These are phyloP conservation scores for Citrullus mucosospermus DNA, from an alignment of 306 rosid species.

Conservation along the genomic window DNA sequence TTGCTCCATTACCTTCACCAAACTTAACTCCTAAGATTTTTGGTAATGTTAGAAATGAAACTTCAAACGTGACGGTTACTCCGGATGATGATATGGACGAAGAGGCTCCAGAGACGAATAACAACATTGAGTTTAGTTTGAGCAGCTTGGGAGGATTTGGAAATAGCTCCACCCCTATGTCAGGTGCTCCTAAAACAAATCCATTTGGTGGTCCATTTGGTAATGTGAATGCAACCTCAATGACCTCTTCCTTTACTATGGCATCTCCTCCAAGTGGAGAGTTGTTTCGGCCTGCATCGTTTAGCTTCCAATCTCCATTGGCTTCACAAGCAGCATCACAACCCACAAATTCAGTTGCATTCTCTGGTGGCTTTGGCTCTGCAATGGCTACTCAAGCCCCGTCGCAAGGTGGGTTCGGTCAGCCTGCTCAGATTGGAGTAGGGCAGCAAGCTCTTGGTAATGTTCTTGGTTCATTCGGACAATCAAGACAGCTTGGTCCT, in stretches of 20 bases:
- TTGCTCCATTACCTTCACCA: conserved; percentile 26
- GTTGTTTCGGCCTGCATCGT: conserved; percentile 80
- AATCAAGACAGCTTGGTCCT: conserved; percentile 76
- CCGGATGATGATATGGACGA: conserved; percentile 90
- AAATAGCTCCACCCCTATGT: conserved; percentile 31
- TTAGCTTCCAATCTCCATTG: conserved; percentile 44
- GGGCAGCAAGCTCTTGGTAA: conserved; percentile 90
- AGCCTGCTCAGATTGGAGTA: conserved; percentile 54
- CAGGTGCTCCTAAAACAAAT: conserved; percentile 42
- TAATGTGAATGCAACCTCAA: conserved; percentile 23
- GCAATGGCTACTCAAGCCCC: conserved; percentile 32
- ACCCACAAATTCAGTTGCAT: conserved; percentile 39
- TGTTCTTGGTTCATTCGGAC: conserved; percentile 85
- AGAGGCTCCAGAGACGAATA: conserved; percentile 70
- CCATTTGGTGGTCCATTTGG: conserved; percentile 72
- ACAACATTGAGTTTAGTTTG: conserved; percentile 33
- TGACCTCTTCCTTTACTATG: conserved; percentile 28
- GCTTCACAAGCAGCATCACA: conserved; percentile 31
- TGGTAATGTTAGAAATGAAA: conserved; percentile 25
- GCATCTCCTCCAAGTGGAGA: conserved; percentile 58
- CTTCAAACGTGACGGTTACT: conserved; percentile 28
- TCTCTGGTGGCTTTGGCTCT: conserved; percentile 47
- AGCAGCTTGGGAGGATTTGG: conserved; percentile 59
- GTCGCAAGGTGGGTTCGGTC: conserved; percentile 50
- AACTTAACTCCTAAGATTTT: conserved; percentile 21